phyloP scores from a whole-genome alignment of 2,329 filamentous ascomycete species.

The Chaetothyriales sp. region DNA sequence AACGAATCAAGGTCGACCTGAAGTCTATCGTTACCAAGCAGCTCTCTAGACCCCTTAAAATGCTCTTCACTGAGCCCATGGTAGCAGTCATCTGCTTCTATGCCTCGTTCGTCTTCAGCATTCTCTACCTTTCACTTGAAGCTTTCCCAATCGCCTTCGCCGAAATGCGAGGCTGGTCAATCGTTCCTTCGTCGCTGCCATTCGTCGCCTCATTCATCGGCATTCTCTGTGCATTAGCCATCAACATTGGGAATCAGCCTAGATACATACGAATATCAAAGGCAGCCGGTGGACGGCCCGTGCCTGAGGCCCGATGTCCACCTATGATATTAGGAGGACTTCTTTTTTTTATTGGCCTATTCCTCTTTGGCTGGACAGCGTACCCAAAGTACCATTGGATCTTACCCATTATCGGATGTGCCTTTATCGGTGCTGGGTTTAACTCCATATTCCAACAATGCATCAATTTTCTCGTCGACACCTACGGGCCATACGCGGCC shows the following conservation, averaged over 20 bases:
- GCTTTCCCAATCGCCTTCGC: constrained; percentile 36
- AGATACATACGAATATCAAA: constrained; percentile 22
- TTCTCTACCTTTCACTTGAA: constrained; percentile 36
- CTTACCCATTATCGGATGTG: constrained; percentile 22
- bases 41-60: constrained; percentile 28
- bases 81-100: constrained; percentile 34
- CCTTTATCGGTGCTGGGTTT: constrained; percentile 31
- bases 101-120: constrained; percentile 33
- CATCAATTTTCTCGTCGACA: constrained; percentile 34
- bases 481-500: constrained; percentile 29
- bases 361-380: constrained; percentile 33
- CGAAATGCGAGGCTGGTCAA: constrained; percentile 31
- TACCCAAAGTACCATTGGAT: constrained; percentile 23
- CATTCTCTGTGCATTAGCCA: constrained; percentile 27
- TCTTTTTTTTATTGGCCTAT: constrained; percentile 31
- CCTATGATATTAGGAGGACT: constrained; percentile 35
- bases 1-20: constrained; percentile 29
- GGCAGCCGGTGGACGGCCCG: constrained; percentile 21
- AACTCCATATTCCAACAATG: constrained; percentile 33
- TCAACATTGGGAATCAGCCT: constrained; percentile 32
- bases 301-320: constrained; percentile 30
- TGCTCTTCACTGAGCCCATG: constrained; percentile 37
- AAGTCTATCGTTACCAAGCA: constrained; percentile 32
- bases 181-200: constrained; percentile 32
- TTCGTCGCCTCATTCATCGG: constrained; percentile 35